Base-by-base conservation (phyloP, 2,329 filamentous ascomycete species). In the Aschersonia sp. region DNA sequence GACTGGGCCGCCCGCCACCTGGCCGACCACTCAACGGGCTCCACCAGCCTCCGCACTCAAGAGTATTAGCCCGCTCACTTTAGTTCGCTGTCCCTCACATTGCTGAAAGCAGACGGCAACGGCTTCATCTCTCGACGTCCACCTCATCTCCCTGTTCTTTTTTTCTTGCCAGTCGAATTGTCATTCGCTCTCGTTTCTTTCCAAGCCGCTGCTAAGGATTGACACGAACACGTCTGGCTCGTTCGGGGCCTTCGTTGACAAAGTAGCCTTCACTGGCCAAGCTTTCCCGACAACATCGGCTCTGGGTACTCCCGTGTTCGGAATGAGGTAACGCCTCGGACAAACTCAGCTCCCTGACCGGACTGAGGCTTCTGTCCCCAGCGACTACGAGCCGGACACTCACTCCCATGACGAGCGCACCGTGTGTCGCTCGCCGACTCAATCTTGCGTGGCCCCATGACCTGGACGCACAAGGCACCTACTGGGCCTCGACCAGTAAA, bases 401-500 rank as follows among this genome's bases (percentile, higher is more conserved):
- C 53, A 53, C 50, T 52, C 49, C 45, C 54, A 51, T 53, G 55
- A 50, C 48, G 54, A 52, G 53, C 54, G 55, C 53, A 48, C 53
- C 43, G 7, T 41, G 37, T 43, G 47, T 37, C 32, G 43, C 52
- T 53, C 53, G 50, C 45, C 49, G 44, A 42, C 41, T 12, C 35
- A 37, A 37, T 6, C 31, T 10, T 41, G 42, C 29, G 29, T 43
- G 37, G 44, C 59, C 58, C 59, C 57, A 66, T 65, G 63, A 64
- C 58, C 53, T 51, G 61, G 56, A 59, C 77, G 64, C 68, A 72
- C 65, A 71, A 67, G 63, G 66, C 68, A 64, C 71, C 74, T 65
- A 72, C 73, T 72, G 76, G 74, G 68, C 69, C 73, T 62, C 70
- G 72, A 71, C 72, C 74, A 66, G 71, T 73, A 60, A 70, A 72